Evolutionary conservation across 768 basidiomycete genomes (phyloP), one percentile per base, ranked within the genome.

Genomic region (Galerina marginata): DNA sequence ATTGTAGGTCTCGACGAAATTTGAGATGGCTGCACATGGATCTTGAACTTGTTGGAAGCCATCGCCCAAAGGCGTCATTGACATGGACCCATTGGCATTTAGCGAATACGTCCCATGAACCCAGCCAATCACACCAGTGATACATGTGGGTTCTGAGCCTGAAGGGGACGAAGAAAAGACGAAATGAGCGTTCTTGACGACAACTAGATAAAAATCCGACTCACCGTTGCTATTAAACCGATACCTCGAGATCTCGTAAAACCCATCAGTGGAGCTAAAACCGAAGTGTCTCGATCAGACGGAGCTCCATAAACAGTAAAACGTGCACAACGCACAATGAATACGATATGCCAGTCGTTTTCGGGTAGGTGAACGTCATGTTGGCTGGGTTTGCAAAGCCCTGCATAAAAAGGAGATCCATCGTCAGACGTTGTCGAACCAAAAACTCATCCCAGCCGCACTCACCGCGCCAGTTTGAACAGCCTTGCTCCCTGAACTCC

Each of bases 1-100:
- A 76, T 93, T 91, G 83, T 95, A 98, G 47, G 78, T 72, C 68
- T 95, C 88, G 68, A 98, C 86, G 71, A 96, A 90, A 72, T 95
- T 93, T 29, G 95, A 94, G 9, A 84, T 79, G 9, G 95, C 92
- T 1, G 90, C 91, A 69, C 96, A 99, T 0, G 95, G 90, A 65
- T 96, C 91, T 79, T 99, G 95, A 42, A 98, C 83, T 80, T 96
- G 96, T 72, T 97, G 94, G 75, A 86, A 92, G 14, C 96, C 96
- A 72, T 99, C 96, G 15, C 81, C 84, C 63, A 94, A 83, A 1
- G 95, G 92, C 2, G 70, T 75, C 68, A 94, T 76, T 42, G 83
- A 72, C 60, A 99, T 85, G 9, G 94, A 96, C 6, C 95, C 95
- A 69, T 98, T 96, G 54, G 77, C 20, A 60, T 85, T 76, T 46